These are phyloP conservation scores for Cryphonectria naterciae DNA, from an alignment of 2,329 filamentous ascomycete species.

Conservation along the genomic window DNA sequence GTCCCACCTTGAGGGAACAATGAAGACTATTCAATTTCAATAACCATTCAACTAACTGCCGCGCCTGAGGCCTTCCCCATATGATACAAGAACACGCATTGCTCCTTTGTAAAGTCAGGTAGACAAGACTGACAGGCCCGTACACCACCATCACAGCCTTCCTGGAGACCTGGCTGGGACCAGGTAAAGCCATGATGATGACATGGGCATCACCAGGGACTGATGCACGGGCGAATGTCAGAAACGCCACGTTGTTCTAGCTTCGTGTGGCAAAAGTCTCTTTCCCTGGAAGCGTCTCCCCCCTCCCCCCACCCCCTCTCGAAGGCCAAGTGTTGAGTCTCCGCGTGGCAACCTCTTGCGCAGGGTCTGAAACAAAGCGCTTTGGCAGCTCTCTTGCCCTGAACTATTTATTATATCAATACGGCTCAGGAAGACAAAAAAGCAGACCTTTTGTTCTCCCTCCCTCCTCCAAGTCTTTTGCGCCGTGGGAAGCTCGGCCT, in stretches of 20 bases:
- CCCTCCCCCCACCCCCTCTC: neutral
- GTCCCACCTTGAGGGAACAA: neutral
- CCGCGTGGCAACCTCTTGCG: neutral
- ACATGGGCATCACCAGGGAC: neutral
- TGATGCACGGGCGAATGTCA: constrained; percentile 1
- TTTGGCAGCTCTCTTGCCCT: neutral
- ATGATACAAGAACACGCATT: neutral
- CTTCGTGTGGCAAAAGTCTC: neutral
- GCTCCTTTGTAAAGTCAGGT: neutral
- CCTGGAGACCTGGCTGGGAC: neutral
- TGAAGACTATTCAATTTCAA: neutral
- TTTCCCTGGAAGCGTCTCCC: neutral
- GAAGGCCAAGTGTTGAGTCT: neutral
- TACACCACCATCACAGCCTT: neutral
- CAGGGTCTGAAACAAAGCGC: neutral
- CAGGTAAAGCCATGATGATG: neutral
- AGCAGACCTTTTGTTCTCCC: neutral
- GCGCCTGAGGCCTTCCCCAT: neutral
- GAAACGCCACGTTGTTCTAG: neutral
- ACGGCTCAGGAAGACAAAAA: neutral
- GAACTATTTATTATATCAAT: neutral
- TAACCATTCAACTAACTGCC: neutral
- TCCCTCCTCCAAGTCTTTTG: neutral
- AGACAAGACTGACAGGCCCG: neutral
- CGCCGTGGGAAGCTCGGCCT: neutral